Conservation (phyloP, 2,329 filamentous ascomycete genomes). For the Aspergillus sp. region DNA sequence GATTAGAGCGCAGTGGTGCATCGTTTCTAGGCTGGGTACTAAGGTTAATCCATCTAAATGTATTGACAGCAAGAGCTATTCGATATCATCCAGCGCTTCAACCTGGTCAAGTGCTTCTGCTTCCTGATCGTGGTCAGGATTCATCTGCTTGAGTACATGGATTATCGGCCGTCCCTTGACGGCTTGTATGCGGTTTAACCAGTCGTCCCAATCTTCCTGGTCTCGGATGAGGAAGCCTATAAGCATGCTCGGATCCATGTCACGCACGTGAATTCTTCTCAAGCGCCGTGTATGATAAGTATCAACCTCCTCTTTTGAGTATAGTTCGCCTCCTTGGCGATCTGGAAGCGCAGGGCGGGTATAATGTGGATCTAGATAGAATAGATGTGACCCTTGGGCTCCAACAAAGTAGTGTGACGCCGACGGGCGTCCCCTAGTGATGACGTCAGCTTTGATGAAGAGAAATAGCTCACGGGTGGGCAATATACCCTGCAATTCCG, state of each 20-base stretch:
- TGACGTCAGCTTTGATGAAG: slow-evolving; percentile 14
- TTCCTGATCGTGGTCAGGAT: slow-evolving; percentile 57
- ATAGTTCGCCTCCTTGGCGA: slow-evolving; percentile 49
- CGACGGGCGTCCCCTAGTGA: slow-evolving; percentile 77
- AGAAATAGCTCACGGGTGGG: slow-evolving; percentile 24
- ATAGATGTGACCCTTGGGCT: slow-evolving; percentile 74
- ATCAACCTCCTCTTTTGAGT: slow-evolving; percentile 71
- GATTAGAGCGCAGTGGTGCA: too few relatives aligned
- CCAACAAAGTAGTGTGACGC: slow-evolving; percentile 81
- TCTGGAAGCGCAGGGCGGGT: slow-evolving; percentile 76
- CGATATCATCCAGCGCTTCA: slow-evolving; percentile 74
- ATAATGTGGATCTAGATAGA: slow-evolving; percentile 92
- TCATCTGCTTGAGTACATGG: slow-evolving; percentile 71
- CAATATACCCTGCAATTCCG: slow-evolving; percentile 81
- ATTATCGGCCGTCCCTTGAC: slow-evolving; percentile 83
- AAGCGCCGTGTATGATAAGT: slow-evolving; percentile 87
- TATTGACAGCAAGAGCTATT: slow-evolving; percentile 1
- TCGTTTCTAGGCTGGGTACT: too few relatives aligned
- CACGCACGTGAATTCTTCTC: slow-evolving; percentile 76
- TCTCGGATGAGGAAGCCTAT: slow-evolving; percentile 86
- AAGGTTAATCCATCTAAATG: too few relatives aligned
- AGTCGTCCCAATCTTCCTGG: slow-evolving; percentile 79
- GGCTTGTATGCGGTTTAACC: slow-evolving; percentile 74
- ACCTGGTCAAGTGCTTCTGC: slow-evolving; percentile 84
- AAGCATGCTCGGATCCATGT: slow-evolving; percentile 98